phyloP scores from a whole-genome alignment of 2,329 filamentous ascomycete genomes.

The Alternaria infectoria region DNA sequence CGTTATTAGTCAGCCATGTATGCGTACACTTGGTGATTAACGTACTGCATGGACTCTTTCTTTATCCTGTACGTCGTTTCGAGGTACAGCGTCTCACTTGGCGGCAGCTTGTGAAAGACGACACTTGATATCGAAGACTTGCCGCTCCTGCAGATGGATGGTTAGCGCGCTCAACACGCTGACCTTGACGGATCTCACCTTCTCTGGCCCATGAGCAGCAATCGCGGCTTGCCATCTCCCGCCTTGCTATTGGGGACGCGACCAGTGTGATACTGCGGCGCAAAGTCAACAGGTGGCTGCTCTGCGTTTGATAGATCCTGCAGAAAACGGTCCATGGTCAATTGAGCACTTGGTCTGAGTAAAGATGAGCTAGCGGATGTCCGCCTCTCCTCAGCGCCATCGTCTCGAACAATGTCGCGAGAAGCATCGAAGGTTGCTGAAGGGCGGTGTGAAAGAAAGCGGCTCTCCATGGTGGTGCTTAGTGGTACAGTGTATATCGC shows the following conservation, averaged over 20 bases:
- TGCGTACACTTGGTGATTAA: conserved; percentile 14
- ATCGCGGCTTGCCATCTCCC: conserved; percentile 74
- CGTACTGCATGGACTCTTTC: conserved; percentile 93
- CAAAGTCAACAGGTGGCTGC: conserved; percentile 45
- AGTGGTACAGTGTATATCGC: conserved; percentile 43
- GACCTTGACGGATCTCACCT: conserved; percentile 62
- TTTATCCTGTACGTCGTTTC: conserved; percentile 95
- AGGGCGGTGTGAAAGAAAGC: conserved; percentile 25
- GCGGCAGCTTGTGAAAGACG: conserved; percentile 97
- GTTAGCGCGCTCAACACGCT: conserved; percentile 15
- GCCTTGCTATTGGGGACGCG: conserved; percentile 57
- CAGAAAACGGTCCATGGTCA: conserved; percentile 52
- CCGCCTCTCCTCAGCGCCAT: conserved; percentile 16
- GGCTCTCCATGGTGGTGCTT: conserved; percentile 40
- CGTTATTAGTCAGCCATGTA: conserved; percentile 4
- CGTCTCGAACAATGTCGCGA: conserved; percentile 18
- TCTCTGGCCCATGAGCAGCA: conserved; percentile 94
- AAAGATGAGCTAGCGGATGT: conserved; percentile 36
- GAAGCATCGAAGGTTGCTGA: conserved; percentile 25
- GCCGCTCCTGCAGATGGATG: conserved; percentile 72
- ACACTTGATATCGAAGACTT: conserved; percentile 99
- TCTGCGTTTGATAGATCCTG: conserved; percentile 53
- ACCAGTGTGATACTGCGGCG: conserved; percentile 51
- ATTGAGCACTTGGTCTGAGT: conserved; percentile 48
- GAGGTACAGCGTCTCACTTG: conserved; percentile 92